Conservation (phyloP, 306 rosid genomes). For the Vigna hirtella region DNA sequence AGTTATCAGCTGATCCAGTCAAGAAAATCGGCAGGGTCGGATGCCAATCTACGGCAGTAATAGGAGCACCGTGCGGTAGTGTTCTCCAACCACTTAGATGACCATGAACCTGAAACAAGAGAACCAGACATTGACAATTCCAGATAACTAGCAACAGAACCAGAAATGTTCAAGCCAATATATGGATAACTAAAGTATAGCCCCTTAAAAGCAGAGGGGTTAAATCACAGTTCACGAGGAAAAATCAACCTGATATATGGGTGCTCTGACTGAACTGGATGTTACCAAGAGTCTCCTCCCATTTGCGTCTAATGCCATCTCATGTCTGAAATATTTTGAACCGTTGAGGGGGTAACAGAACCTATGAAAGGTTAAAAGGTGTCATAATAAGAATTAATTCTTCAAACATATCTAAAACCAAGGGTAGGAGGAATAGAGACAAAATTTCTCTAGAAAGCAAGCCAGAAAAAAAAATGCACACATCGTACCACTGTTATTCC, state of each 20-base stretch:
- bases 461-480: background rate
- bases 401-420: constrained; percentile 24
- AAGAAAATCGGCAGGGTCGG: constrained; percentile 86
- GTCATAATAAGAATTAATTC: constrained; percentile 21
- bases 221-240: constrained; percentile 13
- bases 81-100: constrained; percentile 73
- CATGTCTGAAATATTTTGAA: constrained; percentile 74
- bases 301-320: constrained; percentile 91
- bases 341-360: constrained; percentile 65
- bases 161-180: constrained; percentile 11
- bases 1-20: constrained; percentile 96
- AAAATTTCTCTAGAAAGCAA: background rate
- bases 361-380: constrained; percentile 50
- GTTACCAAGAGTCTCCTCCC: constrained; percentile 88
- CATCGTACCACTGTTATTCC: background rate
- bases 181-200: constrained; percentile 7
- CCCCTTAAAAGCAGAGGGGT: constrained; percentile 23
- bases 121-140: constrained; percentile 14
- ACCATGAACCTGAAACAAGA: constrained; percentile 70
- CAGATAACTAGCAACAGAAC: constrained; percentile 26
- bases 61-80: constrained; percentile 78
- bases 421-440: constrained; percentile 4
- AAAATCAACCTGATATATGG: constrained; percentile 85
- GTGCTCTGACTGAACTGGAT: constrained; percentile 81
- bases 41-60: constrained; percentile 98